Base-by-base conservation (phyloP, 2,329 filamentous ascomycete species). In the Rosellinia necatrix region DNA sequence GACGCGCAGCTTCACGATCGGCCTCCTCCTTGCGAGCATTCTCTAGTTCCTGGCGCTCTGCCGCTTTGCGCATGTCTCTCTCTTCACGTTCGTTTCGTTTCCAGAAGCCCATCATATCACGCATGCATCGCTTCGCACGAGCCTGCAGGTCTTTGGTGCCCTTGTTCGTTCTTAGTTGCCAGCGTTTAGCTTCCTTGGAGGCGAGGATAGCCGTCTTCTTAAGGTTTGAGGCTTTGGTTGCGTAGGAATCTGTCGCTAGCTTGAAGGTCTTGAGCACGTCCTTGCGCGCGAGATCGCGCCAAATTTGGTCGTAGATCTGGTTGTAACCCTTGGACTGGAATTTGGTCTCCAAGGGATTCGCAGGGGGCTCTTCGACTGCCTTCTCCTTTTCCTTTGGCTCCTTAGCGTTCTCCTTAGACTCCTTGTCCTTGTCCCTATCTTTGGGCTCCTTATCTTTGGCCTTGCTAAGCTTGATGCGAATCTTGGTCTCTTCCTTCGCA, bases 101-200 rank as follows among this genome's bases (percentile, higher is more conserved):
- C 94, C 94, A 99, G 82, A 97, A 99, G 55, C 90, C 87, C 84
- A 97, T 94, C 94, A 99, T 99, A 76, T 99, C 94, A 71, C 94
- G 87, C 94, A 99, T 99, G 57, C 93, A 93, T 64, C 94, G 89
- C 81, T 99, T 99, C 56, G 94, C 94, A 43, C 94, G 87, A 37
- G 94, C 94, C 72, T 97, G 94, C 3, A 96, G 90, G 73, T 99
- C 94, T 74, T 99, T 99, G 72, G 90, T 94, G 70, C 92, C 96
- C 81, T 99, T 97, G 79, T 99, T 99, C 50, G 94, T 99, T 37
- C 92, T 89, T 58, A 96, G 84, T 74, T 99, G 96, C 94, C 94
- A 99, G 69, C 96, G 84, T 70, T 96, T 92, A 50, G 94, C 93
- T 76, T 99, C 94, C 72, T 99, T 99, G 59, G 93, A 96, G 6